Evolutionary conservation across 2,329 filamentous ascomycete genomes (phyloP), one percentile per base, ranked within the genome.

Genomic region (Sordariomycetes sp.): DNA sequence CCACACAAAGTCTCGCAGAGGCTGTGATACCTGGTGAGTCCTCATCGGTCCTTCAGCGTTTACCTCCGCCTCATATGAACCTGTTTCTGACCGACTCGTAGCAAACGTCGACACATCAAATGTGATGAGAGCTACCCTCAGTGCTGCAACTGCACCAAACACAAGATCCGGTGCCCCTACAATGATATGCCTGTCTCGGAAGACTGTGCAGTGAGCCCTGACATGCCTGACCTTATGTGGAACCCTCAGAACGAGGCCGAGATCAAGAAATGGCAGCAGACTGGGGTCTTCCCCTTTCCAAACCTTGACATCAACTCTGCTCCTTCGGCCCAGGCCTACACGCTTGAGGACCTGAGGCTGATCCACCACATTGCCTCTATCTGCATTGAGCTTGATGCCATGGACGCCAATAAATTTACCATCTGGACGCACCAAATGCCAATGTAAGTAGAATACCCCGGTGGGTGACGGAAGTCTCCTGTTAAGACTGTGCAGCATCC

Each of bases 1-100:
- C 78, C 94, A 99, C 78, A 99, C 94, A 71, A 99, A 99, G 79
- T 97, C 93, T 67, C 87, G 94, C 70, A 97, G 97, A 77, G 94
- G 94, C 62, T 99, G 94, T 81, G 93, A 95, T 68, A 96, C 91
- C 62, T 99, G 94, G 77, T 80, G 76, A 62, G 75, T 53, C 68
- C 20, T 14, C 22, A 22, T 50, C 46, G 22, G 46, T 20, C 46
- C 20, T 50, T 24, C 22, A 3, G 22, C 6, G 14, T n/a, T 7
- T 24, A 37, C 35, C 7, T 7, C 35, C 35, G 14, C 7, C 7
- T 37, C 35, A 8, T 7, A 8, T 7, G 14, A 10, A 50, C n/a
- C 22, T 12, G 46, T 24, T n/a, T 22, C 46, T 50, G 20, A 50
- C 48, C 50, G 35, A 20, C 25, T 60, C 18, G 28, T 58, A 79